These are phyloP conservation scores for Pseudogymnoascus sp. DNA, from an alignment of 2,329 filamentous ascomycete genomes.

Conservation along the genomic window DNA sequence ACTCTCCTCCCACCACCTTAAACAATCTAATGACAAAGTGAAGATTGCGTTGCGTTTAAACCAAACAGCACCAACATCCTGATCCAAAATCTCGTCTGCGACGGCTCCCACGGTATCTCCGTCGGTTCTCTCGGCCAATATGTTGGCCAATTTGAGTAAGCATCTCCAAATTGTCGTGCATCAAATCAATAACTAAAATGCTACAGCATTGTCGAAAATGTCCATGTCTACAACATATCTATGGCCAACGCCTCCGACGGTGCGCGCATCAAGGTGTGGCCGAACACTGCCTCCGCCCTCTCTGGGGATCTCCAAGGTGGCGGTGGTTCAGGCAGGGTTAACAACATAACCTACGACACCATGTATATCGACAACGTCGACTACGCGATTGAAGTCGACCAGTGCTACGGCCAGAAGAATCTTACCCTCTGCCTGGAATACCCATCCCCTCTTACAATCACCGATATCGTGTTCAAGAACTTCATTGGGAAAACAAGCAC, in stretches of 20 bases:
- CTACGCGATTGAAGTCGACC: conserved; percentile 55
- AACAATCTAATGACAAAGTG: conserved; percentile 2
- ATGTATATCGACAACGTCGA: conserved; percentile 55
- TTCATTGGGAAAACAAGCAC: conserved; percentile 45
- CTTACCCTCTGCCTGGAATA: conserved; percentile 50
- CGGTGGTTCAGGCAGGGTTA: conserved; percentile 52
- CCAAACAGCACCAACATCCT: conserved; percentile 53
- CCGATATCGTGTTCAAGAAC: conserved; percentile 46
- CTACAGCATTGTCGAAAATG: conserved; percentile 50
- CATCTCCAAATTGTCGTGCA: background rate
- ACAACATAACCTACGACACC: conserved; percentile 58
- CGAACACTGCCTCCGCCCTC: conserved; percentile 39
- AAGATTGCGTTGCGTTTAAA: conserved; percentile 55
- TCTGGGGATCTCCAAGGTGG: conserved; percentile 37
- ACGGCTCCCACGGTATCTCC: conserved; percentile 52
- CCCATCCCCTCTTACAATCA: conserved; percentile 47
- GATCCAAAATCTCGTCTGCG: conserved; percentile 51
- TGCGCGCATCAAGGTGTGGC: conserved; percentile 62
- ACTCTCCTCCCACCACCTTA: background rate
- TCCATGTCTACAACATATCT: conserved; percentile 41
- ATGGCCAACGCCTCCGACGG: conserved; percentile 45
- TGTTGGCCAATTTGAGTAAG: conserved; percentile 19
- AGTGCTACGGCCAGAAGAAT: conserved; percentile 57
- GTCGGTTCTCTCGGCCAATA: conserved; percentile 56
- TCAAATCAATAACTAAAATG: background rate